Evolutionary conservation across 352 stramenopile species (phyloP).

Genomic region (Pseudoperonospora humuli): DNA sequence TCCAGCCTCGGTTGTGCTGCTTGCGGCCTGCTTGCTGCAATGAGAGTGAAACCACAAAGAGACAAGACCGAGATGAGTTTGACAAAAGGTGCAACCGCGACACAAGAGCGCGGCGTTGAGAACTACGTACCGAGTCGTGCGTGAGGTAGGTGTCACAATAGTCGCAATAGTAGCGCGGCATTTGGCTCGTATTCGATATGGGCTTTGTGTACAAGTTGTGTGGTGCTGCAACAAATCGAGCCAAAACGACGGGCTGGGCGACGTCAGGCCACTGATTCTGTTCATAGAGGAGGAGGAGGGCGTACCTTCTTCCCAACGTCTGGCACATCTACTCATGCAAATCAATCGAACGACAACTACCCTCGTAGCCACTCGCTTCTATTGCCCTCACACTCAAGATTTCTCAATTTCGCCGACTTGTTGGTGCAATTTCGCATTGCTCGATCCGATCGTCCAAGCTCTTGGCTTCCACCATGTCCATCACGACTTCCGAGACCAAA

Average conservation of each 20-base stretch:
- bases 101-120: background rate
- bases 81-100: background rate
- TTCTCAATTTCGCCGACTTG: conserved; percentile 12
- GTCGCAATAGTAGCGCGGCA: conserved; percentile 93
- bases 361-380: conserved; percentile 4
- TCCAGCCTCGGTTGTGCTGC: conserved; percentile 92
- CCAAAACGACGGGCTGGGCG: conserved; percentile 3
- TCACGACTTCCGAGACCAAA: conserved; percentile 18
- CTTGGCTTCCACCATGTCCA: conserved; percentile 23
- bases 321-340: background rate
- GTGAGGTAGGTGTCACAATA: conserved; percentile 94
- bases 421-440: conserved; percentile 2
- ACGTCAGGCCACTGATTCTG: background rate
- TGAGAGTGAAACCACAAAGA: conserved; percentile 7
- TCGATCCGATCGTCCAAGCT: background rate
- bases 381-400: conserved; percentile 12
- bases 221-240: background rate
- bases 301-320: background rate
- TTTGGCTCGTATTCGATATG: conserved; percentile 21
- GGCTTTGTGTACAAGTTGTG: conserved; percentile 4
- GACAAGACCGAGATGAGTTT: background rate
- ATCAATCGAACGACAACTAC: too few species aligned
- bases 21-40: conserved; percentile 84
- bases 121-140: conserved; percentile 81
- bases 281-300: background rate